Evolutionary conservation across 768 basidiomycete species (phyloP).

Genomic region (Suillus sp.): DNA sequence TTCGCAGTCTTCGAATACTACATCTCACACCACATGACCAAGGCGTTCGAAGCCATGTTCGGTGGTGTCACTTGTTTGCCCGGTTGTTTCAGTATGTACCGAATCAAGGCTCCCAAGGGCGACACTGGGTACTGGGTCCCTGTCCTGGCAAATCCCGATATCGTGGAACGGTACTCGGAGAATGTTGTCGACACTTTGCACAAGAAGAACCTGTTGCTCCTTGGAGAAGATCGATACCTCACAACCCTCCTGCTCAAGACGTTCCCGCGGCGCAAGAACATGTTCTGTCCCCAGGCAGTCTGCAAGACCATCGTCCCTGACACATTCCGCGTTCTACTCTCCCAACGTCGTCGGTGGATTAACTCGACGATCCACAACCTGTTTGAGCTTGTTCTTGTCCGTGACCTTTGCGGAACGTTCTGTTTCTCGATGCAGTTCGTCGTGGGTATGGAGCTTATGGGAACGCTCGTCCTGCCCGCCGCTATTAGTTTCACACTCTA

Average conservation of each 20-base stretch:
- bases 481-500: slow-evolving; percentile 97
- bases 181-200: slow-evolving; percentile 99
- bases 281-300: slow-evolving; percentile 98
- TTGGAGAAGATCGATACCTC: slow-evolving; percentile 99
- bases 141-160: slow-evolving; percentile 96
- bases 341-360: slow-evolving; percentile 98
- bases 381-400: slow-evolving; percentile 90
- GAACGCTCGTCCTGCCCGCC: slow-evolving; percentile 94
- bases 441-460: slow-evolving; percentile 96
- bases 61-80: slow-evolving; percentile 99
- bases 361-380: slow-evolving; percentile 99
- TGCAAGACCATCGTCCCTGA: slow-evolving; percentile 99
- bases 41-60: slow-evolving; percentile 99
- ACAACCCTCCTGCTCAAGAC: slow-evolving; percentile 98
- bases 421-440: slow-evolving; percentile 99
- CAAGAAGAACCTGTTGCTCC: slow-evolving; percentile 97
- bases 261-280: slow-evolving; percentile 98
- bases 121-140: slow-evolving; percentile 97
- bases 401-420: slow-evolving; percentile 99
- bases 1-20: slow-evolving; percentile 95
- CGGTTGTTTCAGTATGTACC: slow-evolving; percentile 99
- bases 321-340: slow-evolving; percentile 89
- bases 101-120: slow-evolving; percentile 99
- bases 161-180: slow-evolving; percentile 98
- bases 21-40: slow-evolving; percentile 98